Conservation (phyloP, 2,329 filamentous ascomycete genomes). For the Colletotrichum limetticola region DNA sequence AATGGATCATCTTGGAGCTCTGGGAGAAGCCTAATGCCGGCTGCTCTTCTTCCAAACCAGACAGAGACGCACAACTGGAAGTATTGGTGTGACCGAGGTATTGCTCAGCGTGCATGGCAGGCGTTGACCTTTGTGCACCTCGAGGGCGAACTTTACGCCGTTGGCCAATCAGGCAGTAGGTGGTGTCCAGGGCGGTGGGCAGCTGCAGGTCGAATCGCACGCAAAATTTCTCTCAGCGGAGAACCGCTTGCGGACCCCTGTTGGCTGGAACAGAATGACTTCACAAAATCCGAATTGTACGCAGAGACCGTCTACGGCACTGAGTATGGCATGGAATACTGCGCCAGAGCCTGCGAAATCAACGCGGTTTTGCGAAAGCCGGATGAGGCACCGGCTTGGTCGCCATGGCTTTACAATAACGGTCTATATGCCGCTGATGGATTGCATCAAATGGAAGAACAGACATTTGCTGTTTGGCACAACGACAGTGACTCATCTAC, state of each 20-base stretch:
- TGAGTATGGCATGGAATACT: conserved; percentile 38
- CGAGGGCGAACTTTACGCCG: conserved; percentile 34
- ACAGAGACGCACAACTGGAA: conserved; percentile 37
- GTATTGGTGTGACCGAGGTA: conserved; percentile 39
- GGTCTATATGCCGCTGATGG: conserved; percentile 35
- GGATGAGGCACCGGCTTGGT: conserved; percentile 36
- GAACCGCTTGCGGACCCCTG: conserved; percentile 35
- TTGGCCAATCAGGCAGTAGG: conserved; percentile 35
- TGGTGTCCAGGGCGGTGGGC: conserved; percentile 33
- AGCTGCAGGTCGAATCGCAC: conserved; percentile 35
- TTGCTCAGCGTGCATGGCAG: conserved; percentile 38
- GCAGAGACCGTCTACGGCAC: conserved; percentile 38
- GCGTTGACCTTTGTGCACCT: conserved; percentile 32
- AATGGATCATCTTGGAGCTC: conserved; percentile 37
- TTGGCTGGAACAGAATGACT: conserved; percentile 38
- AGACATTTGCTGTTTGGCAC: conserved; percentile 39
- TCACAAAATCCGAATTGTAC: conserved; percentile 33
- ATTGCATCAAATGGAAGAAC: conserved; percentile 39
- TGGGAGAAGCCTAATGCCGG: conserved; percentile 35
- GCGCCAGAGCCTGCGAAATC: conserved; percentile 34
- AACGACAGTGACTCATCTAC: conserved; percentile 34
- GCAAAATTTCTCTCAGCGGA: conserved; percentile 33
- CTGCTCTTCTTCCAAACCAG: conserved; percentile 40
- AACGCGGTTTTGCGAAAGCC: conserved; percentile 30
- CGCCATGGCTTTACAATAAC: conserved; percentile 38